Conservation (phyloP, 345 rosid species). For the Citrus cavaleriei region DNA sequence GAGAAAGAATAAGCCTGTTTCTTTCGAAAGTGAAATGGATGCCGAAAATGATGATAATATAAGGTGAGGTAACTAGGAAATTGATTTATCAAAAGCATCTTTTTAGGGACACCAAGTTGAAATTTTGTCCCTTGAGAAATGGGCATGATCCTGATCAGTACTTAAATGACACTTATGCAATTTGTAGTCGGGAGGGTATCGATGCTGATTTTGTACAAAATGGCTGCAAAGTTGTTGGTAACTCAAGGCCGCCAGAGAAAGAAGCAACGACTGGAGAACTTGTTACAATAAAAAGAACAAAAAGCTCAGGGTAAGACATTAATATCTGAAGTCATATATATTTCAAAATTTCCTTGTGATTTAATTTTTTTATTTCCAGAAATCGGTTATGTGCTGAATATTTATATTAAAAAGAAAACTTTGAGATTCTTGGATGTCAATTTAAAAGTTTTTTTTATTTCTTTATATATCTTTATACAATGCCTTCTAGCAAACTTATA, state of each 20-base stretch:
- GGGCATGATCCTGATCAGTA: background rate
- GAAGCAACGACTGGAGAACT: constrained; percentile 30
- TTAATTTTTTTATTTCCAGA: background rate
- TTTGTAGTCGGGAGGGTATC: constrained; percentile 27
- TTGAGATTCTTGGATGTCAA: background rate
- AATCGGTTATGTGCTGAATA: background rate
- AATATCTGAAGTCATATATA: background rate
- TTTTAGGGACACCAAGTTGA: background rate
- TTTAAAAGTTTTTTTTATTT: background rate
- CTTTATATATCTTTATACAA: background rate
- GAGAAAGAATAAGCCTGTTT: constrained; percentile 22
- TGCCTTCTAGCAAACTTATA: background rate
- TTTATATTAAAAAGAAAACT: background rate
- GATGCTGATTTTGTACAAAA: constrained; percentile 23
- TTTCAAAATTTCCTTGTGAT: background rate
- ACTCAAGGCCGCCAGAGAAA: constrained; percentile 33
- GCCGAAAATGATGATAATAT: constrained; percentile 21
- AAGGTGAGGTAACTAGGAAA: constrained; percentile 30
- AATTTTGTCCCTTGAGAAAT: background rate
- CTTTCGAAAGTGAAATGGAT: constrained; percentile 22
- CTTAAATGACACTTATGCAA: background rate
- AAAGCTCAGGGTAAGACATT: constrained; percentile 32
- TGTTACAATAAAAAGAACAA: constrained; percentile 27
- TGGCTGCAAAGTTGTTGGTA: constrained; percentile 26
- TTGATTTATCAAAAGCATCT: background rate